These are phyloP conservation scores for Globisporangium nagaii DNA, from an alignment of 352 stramenopile species.

Conservation along the genomic window DNA sequence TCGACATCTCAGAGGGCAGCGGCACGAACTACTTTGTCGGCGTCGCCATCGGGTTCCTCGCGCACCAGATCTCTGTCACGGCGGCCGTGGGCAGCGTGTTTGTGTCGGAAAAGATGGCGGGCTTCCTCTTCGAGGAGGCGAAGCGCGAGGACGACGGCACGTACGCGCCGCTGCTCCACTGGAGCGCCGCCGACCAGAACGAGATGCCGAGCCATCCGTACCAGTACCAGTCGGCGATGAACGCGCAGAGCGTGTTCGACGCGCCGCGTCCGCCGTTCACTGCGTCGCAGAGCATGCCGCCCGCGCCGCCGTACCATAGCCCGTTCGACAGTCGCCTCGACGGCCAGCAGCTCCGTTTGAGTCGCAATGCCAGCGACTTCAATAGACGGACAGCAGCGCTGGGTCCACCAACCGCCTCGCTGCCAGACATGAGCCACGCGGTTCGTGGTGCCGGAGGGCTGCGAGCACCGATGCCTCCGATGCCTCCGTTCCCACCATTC, in stretches of 20 bases:
- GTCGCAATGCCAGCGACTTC: background rate
- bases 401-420: background rate
- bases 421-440: background rate
- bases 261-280: background rate
- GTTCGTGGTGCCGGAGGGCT: background rate
- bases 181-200: conserved; percentile 10
- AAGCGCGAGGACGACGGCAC: conserved; percentile 2
- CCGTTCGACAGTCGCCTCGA: background rate
- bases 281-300: conserved; percentile 1
- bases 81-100: conserved; percentile 30
- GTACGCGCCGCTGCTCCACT: conserved; percentile 21
- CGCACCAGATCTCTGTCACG: conserved; percentile 50
- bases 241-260: conserved; percentile 8
- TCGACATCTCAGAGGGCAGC: conserved; percentile 6
- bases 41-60: conserved; percentile 53
- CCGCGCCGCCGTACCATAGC: background rate
- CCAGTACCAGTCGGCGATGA: conserved; percentile 13
- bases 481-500: conserved; percentile 3
- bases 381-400: background rate
- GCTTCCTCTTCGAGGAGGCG: conserved; percentile 32
- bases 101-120: conserved; percentile 41
- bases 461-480: conserved; percentile 6
- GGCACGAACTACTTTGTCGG: conserved; percentile 30
- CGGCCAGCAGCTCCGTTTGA: background rate
- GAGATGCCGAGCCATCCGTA: conserved; percentile 11